Evolutionary conservation across 2,329 filamentous ascomycete genomes (phyloP), one percentile per base, ranked within the genome.

Genomic region (Cladorrhinum sp.): DNA sequence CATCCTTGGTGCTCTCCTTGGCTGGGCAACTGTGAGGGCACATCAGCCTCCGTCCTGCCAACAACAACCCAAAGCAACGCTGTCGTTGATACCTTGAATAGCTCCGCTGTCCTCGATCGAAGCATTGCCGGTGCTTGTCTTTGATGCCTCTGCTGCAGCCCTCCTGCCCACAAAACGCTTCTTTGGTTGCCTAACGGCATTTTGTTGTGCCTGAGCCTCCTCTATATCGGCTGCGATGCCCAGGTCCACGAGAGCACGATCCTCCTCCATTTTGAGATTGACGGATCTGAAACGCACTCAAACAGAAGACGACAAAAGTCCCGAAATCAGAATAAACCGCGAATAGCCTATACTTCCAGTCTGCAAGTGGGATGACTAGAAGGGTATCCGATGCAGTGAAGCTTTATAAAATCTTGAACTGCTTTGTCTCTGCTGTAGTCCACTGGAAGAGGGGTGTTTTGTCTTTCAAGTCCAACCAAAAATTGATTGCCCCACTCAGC

Each of bases 91-190:
- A 88, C 90, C 84, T 81, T 89, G 85, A 66, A 92, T 84, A 16
- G 87, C 83, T 58, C 85, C 84, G 67, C 81, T 85, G 61, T 87
- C 85, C 65, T 87, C 84, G 49, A 74, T 81, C 50, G 73, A 73
- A 22, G 67, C 65, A 24, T 66, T 69, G 58, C 70, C 65, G 13
- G 64, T 65, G 25, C 69, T 74, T 64, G 74, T 76, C 69, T 79
- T 81, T 61, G 80, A 75, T 45, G 84, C 81, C 69, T 87, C 84
- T 63, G 85, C 81, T 8, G 90, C 91, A 22, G 90, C 85, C 68
- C 88, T 86, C 66, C 92, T 83, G 27, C 95, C 95, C 18, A 99
- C 89, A 67, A 99, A 99, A 60, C 93, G 85, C 76, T 93, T 93
- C 79, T 91, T 96, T 22, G 95, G 95, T 69, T 93, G 89, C 71